phyloP scores from a whole-genome alignment of 2,329 filamentous ascomycete species.

The Cordyceps cateniannulata region DNA sequence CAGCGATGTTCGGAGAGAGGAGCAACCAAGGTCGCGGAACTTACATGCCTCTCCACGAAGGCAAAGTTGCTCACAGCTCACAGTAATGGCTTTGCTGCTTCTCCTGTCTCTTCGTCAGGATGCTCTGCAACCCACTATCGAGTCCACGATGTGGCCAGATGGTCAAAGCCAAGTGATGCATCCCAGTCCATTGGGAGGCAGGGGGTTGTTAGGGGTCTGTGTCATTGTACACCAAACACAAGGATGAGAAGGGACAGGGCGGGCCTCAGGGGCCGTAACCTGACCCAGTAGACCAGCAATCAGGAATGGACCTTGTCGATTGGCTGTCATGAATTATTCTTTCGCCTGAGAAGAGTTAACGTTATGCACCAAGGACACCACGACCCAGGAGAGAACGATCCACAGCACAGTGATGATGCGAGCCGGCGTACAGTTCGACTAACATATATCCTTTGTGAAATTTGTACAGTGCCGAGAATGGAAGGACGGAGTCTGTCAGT shows the following conservation, averaged over 20 bases:
- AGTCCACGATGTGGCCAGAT: not conserved
- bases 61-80: not conserved
- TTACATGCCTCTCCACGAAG: not conserved
- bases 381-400: too few relatives aligned
- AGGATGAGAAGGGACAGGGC: not conserved
- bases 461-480: not conserved
- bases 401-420: too few relatives aligned
- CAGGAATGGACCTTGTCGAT: too few relatives aligned
- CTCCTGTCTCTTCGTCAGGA: not conserved
- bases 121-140: not conserved
- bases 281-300: not conserved
- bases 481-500: not conserved
- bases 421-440: too few relatives aligned
- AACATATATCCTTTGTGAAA: not conserved
- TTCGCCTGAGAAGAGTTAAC: too few relatives aligned
- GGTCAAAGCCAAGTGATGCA: not conserved
- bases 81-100: not conserved
- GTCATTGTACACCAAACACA: constrained; percentile 3
- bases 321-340: too few relatives aligned
- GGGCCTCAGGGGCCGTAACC: not conserved
- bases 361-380: too few relatives aligned
- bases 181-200: not conserved
- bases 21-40: not conserved
- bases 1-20: not conserved
- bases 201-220: not conserved